A percentile compares a stretch with the other conserved stretches of the same genome.
Conservation (phyloP, 2,329 filamentous ascomycete species). For the Helminthosporium solani region DNA sequence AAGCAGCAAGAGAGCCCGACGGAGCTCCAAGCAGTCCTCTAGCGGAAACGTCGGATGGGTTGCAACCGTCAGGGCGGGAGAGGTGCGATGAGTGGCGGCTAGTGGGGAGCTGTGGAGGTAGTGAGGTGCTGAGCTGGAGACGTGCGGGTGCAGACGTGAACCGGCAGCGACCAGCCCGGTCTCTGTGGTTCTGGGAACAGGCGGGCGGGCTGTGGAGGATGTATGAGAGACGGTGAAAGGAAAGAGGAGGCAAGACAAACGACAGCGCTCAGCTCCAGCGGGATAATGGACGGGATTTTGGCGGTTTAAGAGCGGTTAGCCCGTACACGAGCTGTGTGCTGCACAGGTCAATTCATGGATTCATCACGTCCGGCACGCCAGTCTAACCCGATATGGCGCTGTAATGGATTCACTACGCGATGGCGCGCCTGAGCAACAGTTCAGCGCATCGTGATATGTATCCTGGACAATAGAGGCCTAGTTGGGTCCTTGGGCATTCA, state of each 20-base stretch:
- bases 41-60: conserved; percentile 2
- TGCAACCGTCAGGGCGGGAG: conserved; percentile 6
- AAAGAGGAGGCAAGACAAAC: no score
- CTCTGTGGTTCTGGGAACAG: no score
- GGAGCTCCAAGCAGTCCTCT: background rate
- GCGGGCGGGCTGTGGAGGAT: no score
- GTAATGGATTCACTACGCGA: background rate
- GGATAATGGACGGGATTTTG: conserved; percentile 3
- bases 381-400: background rate
- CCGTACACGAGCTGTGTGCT: background rate
- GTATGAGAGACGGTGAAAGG: no score
- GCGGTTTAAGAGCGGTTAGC: conserved; percentile 1
- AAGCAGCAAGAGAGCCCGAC: background rate
- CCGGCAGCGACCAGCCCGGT: no score
- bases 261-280: background rate
- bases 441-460: background rate
- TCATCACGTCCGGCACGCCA: background rate
- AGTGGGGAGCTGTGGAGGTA: no score
- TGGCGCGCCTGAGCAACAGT: background rate
- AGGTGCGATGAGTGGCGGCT: conserved; percentile 4
- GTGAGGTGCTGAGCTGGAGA: conserved; percentile 6
- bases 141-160: background rate
- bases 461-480: no score
- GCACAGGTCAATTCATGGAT: no score
- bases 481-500: no score